Evolutionary conservation across 768 basidiomycete genomes (phyloP).

Genomic region (Kwoniella sp.): DNA sequence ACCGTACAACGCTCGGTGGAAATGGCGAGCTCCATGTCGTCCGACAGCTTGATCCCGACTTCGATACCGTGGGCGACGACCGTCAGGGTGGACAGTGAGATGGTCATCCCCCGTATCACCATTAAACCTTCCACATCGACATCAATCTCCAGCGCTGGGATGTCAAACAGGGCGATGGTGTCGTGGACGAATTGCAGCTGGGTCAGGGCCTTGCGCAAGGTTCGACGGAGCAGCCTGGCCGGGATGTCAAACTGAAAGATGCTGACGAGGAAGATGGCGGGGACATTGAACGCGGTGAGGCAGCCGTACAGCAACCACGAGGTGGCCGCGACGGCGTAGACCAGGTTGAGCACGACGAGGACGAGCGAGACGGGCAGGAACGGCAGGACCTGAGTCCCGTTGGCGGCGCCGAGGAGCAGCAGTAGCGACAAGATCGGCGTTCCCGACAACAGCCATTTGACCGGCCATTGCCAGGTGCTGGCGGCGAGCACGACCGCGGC

Average conservation of each 20-base stretch:
- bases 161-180: slow-evolving; percentile 19
- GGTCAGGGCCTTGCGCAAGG: slow-evolving; percentile 8
- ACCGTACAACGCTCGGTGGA: slow-evolving; percentile 13
- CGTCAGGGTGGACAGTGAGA: slow-evolving; percentile 17
- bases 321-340: slow-evolving; percentile 16
- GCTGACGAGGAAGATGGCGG: slow-evolving; percentile 13
- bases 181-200: slow-evolving; percentile 21
- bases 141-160: slow-evolving; percentile 23
- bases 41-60: slow-evolving; percentile 23
- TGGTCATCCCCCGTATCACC: slow-evolving; percentile 18
- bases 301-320: slow-evolving; percentile 19
- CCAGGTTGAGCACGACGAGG: slow-evolving; percentile 11
- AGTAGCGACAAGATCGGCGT: slow-evolving; percentile 13
- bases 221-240: background rate
- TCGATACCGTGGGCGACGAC: slow-evolving; percentile 20
- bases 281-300: slow-evolving; percentile 5
- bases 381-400: slow-evolving; percentile 10
- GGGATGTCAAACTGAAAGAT: slow-evolving; percentile 15
- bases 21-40: slow-evolving; percentile 23
- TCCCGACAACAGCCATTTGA: slow-evolving; percentile 18
- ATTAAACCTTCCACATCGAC: slow-evolving; percentile 27
- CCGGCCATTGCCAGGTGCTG: slow-evolving; percentile 10
- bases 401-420: slow-evolving; percentile 12
- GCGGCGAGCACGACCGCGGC: background rate
- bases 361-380: slow-evolving; percentile 13